A percentile compares a stretch with the other conserved stretches of the same genome.
These are phyloP conservation scores for Rutstroemia sp. DNA, from an alignment of 2,329 filamentous ascomycete species.

Conservation along the genomic window DNA sequence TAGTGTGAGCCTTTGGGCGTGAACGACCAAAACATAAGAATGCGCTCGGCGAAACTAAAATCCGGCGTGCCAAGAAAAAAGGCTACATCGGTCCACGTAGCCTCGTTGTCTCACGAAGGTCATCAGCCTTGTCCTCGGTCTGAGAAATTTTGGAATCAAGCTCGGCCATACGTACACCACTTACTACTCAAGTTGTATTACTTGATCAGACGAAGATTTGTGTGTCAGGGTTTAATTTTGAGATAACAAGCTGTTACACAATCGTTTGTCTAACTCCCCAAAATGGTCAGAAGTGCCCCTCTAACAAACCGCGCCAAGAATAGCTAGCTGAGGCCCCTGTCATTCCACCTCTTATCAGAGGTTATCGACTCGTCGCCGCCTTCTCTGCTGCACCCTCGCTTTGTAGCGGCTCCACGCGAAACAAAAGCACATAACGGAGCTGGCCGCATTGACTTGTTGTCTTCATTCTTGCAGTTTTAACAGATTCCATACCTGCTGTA, in stretches of 20 bases:
- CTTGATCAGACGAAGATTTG: too few species aligned
- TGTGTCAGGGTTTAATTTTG: background rate
- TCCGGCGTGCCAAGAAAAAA: background rate
- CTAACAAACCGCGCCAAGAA: background rate
- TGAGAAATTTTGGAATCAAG: too few species aligned
- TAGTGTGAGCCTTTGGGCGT: too few species aligned
- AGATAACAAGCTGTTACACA: background rate
- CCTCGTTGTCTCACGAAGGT: too few species aligned
- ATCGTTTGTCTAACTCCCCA: too few species aligned
- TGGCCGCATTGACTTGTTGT: constrained; percentile 2
- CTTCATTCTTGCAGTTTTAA: constrained; percentile 2
- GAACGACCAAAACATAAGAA: too few species aligned
- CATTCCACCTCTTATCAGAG: constrained; percentile 3
- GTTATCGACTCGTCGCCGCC: constrained; percentile 2
- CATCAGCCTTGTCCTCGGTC: too few species aligned
- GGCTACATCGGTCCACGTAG: too few species aligned
- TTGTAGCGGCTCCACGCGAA: constrained; percentile 1
- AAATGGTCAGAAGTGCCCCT: too few species aligned
- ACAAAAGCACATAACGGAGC: background rate
- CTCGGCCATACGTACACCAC: too few species aligned
- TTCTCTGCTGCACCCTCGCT: constrained; percentile 1
- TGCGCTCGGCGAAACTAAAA: background rate
- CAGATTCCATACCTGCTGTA: background rate
- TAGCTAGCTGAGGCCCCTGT: background rate
- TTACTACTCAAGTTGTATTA: too few species aligned